Evolutionary conservation across 2,329 filamentous ascomycete genomes (phyloP).

Genomic region (Coniochaeta ligniaria): DNA sequence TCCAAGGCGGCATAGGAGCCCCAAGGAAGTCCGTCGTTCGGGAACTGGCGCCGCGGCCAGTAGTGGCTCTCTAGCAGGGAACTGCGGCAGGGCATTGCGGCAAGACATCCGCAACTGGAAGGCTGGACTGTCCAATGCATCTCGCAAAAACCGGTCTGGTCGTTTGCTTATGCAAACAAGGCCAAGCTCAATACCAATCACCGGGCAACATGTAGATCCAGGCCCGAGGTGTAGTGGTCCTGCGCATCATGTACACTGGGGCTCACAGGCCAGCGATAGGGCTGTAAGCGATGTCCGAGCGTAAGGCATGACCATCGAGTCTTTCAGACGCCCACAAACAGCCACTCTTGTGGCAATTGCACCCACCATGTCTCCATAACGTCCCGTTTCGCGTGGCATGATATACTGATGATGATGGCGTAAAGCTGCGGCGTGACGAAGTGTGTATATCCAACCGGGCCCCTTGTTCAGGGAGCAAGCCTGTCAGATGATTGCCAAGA

Average conservation of each 20-base stretch:
- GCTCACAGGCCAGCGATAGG: neutral
- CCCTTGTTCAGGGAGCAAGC: neutral
- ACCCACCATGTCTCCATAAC: too few relatives aligned
- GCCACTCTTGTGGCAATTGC: neutral
- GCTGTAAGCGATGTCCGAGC: neutral
- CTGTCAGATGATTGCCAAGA: neutral
- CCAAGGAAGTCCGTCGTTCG: neutral
- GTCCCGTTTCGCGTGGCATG: neutral
- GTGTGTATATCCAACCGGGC: neutral
- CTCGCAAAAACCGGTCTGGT: neutral
- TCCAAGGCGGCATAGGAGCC: conserved; percentile 1
- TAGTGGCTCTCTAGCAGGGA: neutral
- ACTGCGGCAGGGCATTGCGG: neutral
- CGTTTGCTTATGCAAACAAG: neutral
- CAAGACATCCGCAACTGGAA: neutral
- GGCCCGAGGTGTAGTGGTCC: neutral
- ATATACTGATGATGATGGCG: neutral
- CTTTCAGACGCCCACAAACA: neutral
- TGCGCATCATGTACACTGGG: neutral
- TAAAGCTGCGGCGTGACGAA: neutral
- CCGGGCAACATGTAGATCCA: neutral
- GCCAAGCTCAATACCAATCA: neutral
- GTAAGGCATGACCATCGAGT: neutral
- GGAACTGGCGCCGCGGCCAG: neutral
- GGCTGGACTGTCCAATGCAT: neutral